Percentiles rank a stretch among this genome's conserved stretches.
Conservation (phyloP, 805 yeast species). For the Zygotorulaspora florentina region DNA sequence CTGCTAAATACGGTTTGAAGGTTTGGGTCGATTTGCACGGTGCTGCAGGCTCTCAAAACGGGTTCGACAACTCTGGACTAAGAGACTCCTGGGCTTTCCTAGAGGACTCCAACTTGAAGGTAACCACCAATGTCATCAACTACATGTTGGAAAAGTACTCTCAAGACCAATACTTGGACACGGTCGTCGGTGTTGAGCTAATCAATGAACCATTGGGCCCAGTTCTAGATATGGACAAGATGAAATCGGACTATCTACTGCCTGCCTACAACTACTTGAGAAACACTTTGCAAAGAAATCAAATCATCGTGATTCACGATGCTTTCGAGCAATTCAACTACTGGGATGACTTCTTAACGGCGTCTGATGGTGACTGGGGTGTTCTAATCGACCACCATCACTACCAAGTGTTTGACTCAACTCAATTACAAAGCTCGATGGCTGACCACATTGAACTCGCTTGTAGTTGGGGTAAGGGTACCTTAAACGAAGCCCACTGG, state of each 20-base stretch:
- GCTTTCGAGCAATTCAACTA: constrained; percentile 61
- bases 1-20: constrained; percentile 52
- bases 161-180: constrained; percentile 54
- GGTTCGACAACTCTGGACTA: constrained; percentile 89
- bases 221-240: constrained; percentile 50
- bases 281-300: constrained; percentile 43
- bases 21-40: constrained; percentile 95
- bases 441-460: constrained; percentile 59
- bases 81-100: constrained; percentile 59
- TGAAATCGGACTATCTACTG: constrained; percentile 51
- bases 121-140: constrained; percentile 54
- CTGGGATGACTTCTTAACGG: constrained; percentile 57
- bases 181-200: constrained; percentile 77
- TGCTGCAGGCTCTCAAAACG: constrained; percentile 95
- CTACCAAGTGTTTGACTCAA: constrained; percentile 75
- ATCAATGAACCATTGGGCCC: constrained; percentile 89
- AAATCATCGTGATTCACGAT: constrained; percentile 72
- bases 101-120: constrained; percentile 44
- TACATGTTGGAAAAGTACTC: constrained; percentile 63
- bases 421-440: constrained; percentile 53
- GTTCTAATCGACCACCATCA: constrained; percentile 85
- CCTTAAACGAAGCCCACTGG: constrained; percentile 60
- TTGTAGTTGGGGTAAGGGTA: constrained; percentile 47
- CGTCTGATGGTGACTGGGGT: constrained; percentile 48
- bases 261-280: constrained; percentile 66